Percentiles rank a stretch among this genome's conserved stretches.
These are phyloP conservation scores for Eragrostis nindensis DNA, from an alignment of 176 grass and related monocot species.

Conservation along the genomic window DNA sequence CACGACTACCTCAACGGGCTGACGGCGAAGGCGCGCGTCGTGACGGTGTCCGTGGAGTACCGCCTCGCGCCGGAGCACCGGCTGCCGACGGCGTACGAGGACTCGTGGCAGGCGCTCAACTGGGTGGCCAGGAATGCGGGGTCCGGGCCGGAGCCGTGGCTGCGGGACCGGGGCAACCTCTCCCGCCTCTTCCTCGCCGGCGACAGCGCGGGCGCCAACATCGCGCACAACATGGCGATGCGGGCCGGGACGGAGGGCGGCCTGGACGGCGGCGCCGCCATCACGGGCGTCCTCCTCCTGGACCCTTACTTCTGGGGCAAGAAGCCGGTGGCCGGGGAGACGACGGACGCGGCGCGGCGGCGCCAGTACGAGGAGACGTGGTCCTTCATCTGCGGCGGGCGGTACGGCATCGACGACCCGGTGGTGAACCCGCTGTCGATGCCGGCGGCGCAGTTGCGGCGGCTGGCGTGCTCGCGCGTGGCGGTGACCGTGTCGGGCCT, in stretches of 20 bases:
- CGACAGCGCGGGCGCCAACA: constrained; percentile 82
- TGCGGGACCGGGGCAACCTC: constrained; percentile 54
- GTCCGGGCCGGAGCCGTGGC: constrained; percentile 74
- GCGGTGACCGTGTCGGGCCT: constrained; percentile 57
- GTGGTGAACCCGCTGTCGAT: constrained; percentile 60
- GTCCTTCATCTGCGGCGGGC: constrained; percentile 57
- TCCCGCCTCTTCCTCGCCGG: constrained; percentile 65
- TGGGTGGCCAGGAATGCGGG: constrained; percentile 56
- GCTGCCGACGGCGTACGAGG: constrained; percentile 71
- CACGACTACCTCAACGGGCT: constrained; percentile 73
- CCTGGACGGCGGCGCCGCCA: constrained; percentile 36
- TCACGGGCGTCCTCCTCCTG: constrained; percentile 59
- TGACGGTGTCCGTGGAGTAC: constrained; percentile 86
- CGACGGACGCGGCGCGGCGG: constrained; percentile 46
- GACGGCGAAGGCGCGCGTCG: constrained; percentile 49
- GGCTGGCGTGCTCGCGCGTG: constrained; percentile 47
- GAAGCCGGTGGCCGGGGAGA: constrained; percentile 63
- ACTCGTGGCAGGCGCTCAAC: constrained; percentile 70
- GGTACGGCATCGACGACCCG: constrained; percentile 65
- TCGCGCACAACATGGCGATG: constrained; percentile 64
- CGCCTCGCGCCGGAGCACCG: constrained; percentile 78
- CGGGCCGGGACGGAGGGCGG: constrained; percentile 14
- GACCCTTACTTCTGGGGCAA: constrained; percentile 82
- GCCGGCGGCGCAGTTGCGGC: constrained; percentile 28
- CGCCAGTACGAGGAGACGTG: constrained; percentile 63